Evolutionary conservation across 768 basidiomycete species (phyloP).

Genomic region (Holtermanniella nyarrowii): DNA sequence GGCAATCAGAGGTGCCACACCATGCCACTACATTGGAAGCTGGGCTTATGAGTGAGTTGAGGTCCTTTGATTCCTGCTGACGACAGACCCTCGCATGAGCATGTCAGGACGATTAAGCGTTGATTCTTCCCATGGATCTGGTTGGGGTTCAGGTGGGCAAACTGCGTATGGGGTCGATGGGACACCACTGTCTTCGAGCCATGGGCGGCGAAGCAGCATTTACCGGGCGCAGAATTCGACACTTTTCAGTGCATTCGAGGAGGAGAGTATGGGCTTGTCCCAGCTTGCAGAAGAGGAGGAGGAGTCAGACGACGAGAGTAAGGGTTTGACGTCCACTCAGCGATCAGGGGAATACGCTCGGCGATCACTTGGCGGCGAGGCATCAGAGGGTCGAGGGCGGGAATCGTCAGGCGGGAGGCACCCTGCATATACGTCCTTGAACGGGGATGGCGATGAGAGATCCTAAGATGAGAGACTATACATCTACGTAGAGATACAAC

Average conservation of each 20-base stretch:
- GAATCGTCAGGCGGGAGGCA: conserved; percentile 22
- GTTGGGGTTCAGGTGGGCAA: conserved; percentile 17
- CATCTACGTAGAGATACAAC: conserved; percentile 1
- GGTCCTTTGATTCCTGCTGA: not conserved
- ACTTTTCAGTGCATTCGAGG: conserved; percentile 64
- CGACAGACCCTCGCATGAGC: conserved; percentile 58
- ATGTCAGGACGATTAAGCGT: conserved; percentile 69
- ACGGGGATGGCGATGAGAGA: conserved; percentile 3
- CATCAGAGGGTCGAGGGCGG: not conserved
- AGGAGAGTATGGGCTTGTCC: conserved; percentile 53
- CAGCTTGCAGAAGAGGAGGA: conserved; percentile 60
- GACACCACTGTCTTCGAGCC: conserved; percentile 44
- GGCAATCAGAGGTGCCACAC: conserved; percentile 38
- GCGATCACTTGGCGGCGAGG: too few relatives aligned
- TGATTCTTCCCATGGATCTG: conserved; percentile 43
- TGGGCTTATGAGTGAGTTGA: conserved; percentile 40
- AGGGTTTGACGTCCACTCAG: not conserved
- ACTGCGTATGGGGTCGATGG: conserved; percentile 36
- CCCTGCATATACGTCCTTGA: conserved; percentile 12
- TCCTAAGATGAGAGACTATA: not conserved
- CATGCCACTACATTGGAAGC: conserved; percentile 31
- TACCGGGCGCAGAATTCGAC: conserved; percentile 57
- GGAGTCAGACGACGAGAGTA: conserved; percentile 46
- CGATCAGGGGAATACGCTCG: not conserved
- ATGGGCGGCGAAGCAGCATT: conserved; percentile 57